A percentile compares a stretch with the other conserved stretches of the same genome.
Conservation (phyloP, 1,284 basidiomycete species). For the Irpex sp. region DNA sequence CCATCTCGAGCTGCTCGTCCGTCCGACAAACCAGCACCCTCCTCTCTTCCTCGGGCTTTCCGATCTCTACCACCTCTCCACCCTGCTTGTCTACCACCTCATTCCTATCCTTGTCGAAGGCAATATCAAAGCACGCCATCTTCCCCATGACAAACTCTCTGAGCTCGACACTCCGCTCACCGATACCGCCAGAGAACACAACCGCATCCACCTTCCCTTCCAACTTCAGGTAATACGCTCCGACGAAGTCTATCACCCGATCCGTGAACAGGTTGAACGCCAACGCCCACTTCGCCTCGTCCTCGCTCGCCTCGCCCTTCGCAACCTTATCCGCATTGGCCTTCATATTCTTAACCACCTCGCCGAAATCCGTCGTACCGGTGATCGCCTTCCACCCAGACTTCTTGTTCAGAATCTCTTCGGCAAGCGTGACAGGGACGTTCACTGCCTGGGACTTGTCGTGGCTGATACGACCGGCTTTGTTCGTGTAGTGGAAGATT, state of each 20-base stretch:
- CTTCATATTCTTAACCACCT: conserved; percentile 44
- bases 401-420: conserved; percentile 75
- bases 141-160: conserved; percentile 52
- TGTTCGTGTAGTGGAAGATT: conserved; percentile 81
- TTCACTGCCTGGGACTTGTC: conserved; percentile 42
- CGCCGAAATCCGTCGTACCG: conserved; percentile 76
- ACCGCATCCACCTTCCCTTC: conserved; percentile 67
- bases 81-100: conserved; percentile 39
- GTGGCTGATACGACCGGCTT: conserved; percentile 53
- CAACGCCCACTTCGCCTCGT: conserved; percentile 34
- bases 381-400: conserved; percentile 73
- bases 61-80: conserved; percentile 45
- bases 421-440: conserved; percentile 72
- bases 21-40: conserved; percentile 59
- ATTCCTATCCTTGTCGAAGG: conserved; percentile 34
- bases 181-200: conserved; percentile 86
- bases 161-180: conserved; percentile 66
- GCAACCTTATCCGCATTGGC: conserved; percentile 20
- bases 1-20: conserved; percentile 72
- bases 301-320: conserved; percentile 23
- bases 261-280: conserved; percentile 79
- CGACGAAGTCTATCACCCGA: conserved; percentile 67
- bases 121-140: conserved; percentile 60
- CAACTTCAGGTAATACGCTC: conserved; percentile 73
- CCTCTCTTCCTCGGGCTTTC: conserved; percentile 27